Conservation (phyloP, 805 yeast genomes). For the Metschnikowia henanensis region DNA sequence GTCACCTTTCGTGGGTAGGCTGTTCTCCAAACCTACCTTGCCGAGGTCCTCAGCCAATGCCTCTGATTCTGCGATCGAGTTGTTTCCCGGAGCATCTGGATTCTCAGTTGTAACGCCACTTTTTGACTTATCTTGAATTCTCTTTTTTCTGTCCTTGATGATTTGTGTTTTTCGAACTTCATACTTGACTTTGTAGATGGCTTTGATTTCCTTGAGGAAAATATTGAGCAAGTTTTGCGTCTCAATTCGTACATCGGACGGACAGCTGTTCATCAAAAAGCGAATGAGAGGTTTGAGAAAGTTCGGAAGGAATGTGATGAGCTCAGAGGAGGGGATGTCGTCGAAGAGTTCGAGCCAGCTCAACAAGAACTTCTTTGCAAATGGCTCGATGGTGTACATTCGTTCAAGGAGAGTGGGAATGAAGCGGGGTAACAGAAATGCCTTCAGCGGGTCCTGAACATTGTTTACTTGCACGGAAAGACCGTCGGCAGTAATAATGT, state of each 20-base stretch:
- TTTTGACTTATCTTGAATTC: no score
- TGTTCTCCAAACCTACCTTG: background rate
- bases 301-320: constrained; percentile 84
- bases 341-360: constrained; percentile 94
- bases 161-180: constrained; percentile 38
- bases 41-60: background rate
- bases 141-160: constrained; percentile 18
- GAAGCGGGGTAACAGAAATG: constrained; percentile 83
- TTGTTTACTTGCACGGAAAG: constrained; percentile 60
- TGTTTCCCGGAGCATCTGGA: background rate
- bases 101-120: background rate
- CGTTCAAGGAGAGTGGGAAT: constrained; percentile 91
- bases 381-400: constrained; percentile 89
- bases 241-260: constrained; percentile 82
- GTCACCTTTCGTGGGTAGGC: constrained; percentile 3
- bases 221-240: constrained; percentile 76
- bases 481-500: constrained; percentile 55
- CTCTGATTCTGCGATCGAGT: background rate
- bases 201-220: constrained; percentile 75
- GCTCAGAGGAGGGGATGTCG: constrained; percentile 88
- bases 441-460: constrained; percentile 58
- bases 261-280: constrained; percentile 73
- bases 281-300: constrained; percentile 81
- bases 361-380: constrained; percentile 85
- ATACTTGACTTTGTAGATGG: constrained; percentile 68